Base-by-base conservation (phyloP, 306 rosid species). In the Quercus glauca region DNA sequence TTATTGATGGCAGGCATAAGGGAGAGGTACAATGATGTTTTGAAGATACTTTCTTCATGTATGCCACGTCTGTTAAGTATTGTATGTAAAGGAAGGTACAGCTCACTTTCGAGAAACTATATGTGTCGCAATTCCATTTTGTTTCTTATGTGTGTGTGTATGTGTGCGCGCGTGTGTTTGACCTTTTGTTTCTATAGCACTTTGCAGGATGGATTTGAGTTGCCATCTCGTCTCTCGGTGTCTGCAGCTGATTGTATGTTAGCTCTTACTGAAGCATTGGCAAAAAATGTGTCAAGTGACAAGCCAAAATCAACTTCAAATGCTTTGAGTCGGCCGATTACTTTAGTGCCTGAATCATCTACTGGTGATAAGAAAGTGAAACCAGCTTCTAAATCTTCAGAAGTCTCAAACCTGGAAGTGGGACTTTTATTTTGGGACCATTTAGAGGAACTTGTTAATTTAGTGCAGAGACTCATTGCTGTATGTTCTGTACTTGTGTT, bases 171-270 rank as follows among this genome's bases (percentile, higher is more conserved):
- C 77, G 1, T 11, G 52, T 29, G 56, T 78, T 84, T 63, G 65
- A 73, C 61, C 10, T 11, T 81, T 68, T 60, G 82, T 77, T 76
- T 73, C 75, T 78, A 82, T 87, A 94, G 99, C 87, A 82, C 76
- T 61, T 76, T 85, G 86, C 93, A 87, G 90, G 97, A 87, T 78
- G 97, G 97, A 72, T 92, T 86, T 87, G 97, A 94, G 85, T 82
- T 94, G 74, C 99, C 99, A 53, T 87, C 99, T 69, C 97, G 99
- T 77, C 97, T 94, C 65, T 88, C 92, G 23, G 89, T 92, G 73
- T 89, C 91, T 61, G 97, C 97, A 5, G 93, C 95, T 61, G 99
- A 94, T 86, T 92, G 99, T 83, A 69, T 92, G 70, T 74, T 92
- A 83, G 73, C 90, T 80, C 82, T 92, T 75, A 85, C 97, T 6